A percentile compares a stretch with the other conserved stretches of the same genome.
These are phyloP conservation scores for Pseudogymnoascus sp. DNA, from an alignment of 2,329 filamentous ascomycete genomes.

Conservation along the genomic window DNA sequence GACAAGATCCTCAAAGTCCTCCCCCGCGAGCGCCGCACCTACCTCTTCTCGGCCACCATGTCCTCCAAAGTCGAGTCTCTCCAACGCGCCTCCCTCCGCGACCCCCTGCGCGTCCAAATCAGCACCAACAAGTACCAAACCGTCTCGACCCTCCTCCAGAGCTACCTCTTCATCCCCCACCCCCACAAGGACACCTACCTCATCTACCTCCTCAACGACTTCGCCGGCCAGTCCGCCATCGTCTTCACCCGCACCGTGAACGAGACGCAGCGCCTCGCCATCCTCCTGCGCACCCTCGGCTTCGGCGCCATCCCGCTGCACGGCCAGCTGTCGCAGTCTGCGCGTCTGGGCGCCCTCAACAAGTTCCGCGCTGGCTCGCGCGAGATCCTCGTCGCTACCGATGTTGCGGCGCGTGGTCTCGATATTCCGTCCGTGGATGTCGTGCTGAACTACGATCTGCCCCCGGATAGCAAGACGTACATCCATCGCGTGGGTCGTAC, in stretches of 20 bases:
- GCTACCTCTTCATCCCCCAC: slow-evolving; percentile 78
- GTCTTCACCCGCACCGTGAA: slow-evolving; percentile 89
- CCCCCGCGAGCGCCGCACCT: slow-evolving; percentile 69
- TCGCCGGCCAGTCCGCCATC: slow-evolving; percentile 76
- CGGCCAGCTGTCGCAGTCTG: slow-evolving; percentile 81
- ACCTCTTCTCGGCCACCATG: slow-evolving; percentile 91
- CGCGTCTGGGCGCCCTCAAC: slow-evolving; percentile 76
- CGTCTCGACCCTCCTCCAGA: slow-evolving; percentile 78
- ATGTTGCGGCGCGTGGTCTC: slow-evolving; percentile 86
- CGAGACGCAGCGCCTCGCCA: slow-evolving; percentile 78
- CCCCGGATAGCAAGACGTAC: slow-evolving; percentile 80
- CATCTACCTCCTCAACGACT: slow-evolving; percentile 78
- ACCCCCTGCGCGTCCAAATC: slow-evolving; percentile 76
- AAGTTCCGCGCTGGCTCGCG: slow-evolving; percentile 80
- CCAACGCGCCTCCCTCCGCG: slow-evolving; percentile 78
- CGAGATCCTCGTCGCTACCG: slow-evolving; percentile 84
- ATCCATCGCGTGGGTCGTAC: slow-evolving; percentile 85
- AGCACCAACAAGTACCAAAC: slow-evolving; percentile 82
- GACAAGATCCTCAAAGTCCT: slow-evolving; percentile 90
- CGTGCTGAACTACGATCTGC: slow-evolving; percentile 79
- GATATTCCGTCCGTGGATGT: slow-evolving; percentile 89
- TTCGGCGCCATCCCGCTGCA: slow-evolving; percentile 90
- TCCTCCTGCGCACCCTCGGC: slow-evolving; percentile 74
- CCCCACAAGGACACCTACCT: slow-evolving; percentile 86
- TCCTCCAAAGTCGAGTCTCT: slow-evolving; percentile 87